Base-by-base conservation (phyloP, 495 filamentous ascomycete species). In the Ascodesmis nigricans region DNA sequence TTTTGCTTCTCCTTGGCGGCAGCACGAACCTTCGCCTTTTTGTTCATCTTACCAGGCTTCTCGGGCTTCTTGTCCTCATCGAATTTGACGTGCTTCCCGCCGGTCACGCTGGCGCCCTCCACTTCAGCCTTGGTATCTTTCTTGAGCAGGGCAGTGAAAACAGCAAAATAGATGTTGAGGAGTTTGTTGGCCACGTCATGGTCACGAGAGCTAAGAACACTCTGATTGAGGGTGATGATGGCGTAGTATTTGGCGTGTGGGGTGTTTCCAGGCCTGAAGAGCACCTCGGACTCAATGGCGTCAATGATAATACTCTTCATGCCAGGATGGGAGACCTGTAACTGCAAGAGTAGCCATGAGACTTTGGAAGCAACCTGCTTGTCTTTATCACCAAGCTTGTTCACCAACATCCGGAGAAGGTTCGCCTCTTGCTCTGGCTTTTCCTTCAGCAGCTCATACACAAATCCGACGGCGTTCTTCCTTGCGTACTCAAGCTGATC, bases 351-450 rank as follows among this genome's bases (percentile, higher is more conserved):
- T 21, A 92, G 66, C 54, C 83, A 91, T 0, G 87, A 95, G 3
- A 83, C 73, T 29, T 78, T 69, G 0, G 87, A 97, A 1, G 82
- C 73, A 45, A 97, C 81, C 55, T 95, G 95, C 53, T 79, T 84
- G 35, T 84, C 75, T 1, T 71, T 73, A 49, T 97, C 87, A 42
- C 87, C 83, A 13, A 95, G 71, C 53, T 95, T 95, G 58, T 97
- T 93, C 25, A 93, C 79, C 32, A 97, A 53, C 22, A 97, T 60
- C 26, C 90, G 67, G 30, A 97, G 61, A 26, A 97, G 61, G 51
- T 97, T 97, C 21, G 82, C 73, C 55, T 97, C 87, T 51, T 97
- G 90, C 54, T 97, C 87, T 1, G 87, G 87, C 55, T 93, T 97
- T 54, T 87, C 81, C 52, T 75, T 91, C 20, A 97, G 63, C 9